phyloP scores from a whole-genome alignment of 169 alveolate species.

The Babesia sp. region DNA sequence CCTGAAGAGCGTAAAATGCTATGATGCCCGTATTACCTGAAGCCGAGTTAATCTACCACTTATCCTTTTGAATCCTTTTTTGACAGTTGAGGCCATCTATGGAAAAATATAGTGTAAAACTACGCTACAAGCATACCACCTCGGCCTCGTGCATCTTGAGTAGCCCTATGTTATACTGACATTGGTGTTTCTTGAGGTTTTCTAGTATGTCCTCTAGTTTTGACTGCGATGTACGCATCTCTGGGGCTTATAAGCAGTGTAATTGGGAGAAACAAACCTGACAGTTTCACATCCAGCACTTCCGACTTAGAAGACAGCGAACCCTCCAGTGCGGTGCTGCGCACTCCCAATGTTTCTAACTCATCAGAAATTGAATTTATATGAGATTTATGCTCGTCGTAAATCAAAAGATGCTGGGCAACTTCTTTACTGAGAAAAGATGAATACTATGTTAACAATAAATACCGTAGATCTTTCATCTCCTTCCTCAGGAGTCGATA shows the following conservation, averaged over 20 bases:
- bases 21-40: not conserved
- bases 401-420: not conserved
- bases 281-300: not conserved
- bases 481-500: conserved; percentile 5
- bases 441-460: not conserved
- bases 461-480: conserved; percentile 18
- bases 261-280: not conserved
- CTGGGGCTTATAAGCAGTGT: not conserved
- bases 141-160: not conserved
- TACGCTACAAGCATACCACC: not conserved
- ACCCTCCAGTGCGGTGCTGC: not conserved
- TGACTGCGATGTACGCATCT: not conserved
- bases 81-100: not conserved
- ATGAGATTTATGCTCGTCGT: not conserved
- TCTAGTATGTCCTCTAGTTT: not conserved
- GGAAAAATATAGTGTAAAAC: not conserved
- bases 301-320: conserved; percentile 1
- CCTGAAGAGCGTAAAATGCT: not conserved
- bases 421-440: not conserved
- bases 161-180: conserved; percentile 3
- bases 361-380: not conserved
- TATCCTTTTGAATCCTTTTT: not conserved
- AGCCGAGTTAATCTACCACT: not conserved
- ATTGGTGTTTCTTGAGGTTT: not conserved
- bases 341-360: not conserved